Conservation (phyloP, 1,284 basidiomycete genomes). For the Marasmius sp. region DNA sequence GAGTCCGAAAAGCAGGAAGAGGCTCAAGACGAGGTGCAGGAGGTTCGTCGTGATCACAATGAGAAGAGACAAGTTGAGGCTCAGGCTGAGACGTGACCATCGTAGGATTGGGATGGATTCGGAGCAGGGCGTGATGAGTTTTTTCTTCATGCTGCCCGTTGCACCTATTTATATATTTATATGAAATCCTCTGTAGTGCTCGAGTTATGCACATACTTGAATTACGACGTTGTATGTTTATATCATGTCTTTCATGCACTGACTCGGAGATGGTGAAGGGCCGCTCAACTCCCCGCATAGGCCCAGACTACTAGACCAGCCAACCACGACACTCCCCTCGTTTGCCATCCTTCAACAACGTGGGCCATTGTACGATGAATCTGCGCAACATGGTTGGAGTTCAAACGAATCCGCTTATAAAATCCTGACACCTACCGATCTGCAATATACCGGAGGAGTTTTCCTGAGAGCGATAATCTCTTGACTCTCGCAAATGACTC, state of each 20-base stretch:
- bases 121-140: no score
- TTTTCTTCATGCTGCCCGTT: no score
- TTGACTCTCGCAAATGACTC: conserved; percentile 94
- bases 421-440: conserved; percentile 59
- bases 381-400: conserved; percentile 32
- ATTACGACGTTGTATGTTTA: neutral
- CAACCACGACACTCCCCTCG: conserved; percentile 59
- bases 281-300: neutral
- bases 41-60: neutral
- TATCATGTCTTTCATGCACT: neutral
- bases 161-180: no score
- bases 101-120: no score
- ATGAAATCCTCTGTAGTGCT: no score
- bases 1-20: neutral
- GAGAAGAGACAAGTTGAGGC: neutral
- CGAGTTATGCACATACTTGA: no score
- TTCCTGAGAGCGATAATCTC: conserved; percentile 83
- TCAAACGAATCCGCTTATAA: neutral
- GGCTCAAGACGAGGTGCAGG: neutral
- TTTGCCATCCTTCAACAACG: conserved; percentile 41
- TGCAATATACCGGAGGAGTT: conserved; percentile 69
- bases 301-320: conserved; percentile 49
- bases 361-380: conserved; percentile 88
- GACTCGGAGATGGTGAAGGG: neutral
- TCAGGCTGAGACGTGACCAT: no score